phyloP scores from a whole-genome alignment of 1,284 basidiomycete species.

The Trichosporon coremiiforme region DNA sequence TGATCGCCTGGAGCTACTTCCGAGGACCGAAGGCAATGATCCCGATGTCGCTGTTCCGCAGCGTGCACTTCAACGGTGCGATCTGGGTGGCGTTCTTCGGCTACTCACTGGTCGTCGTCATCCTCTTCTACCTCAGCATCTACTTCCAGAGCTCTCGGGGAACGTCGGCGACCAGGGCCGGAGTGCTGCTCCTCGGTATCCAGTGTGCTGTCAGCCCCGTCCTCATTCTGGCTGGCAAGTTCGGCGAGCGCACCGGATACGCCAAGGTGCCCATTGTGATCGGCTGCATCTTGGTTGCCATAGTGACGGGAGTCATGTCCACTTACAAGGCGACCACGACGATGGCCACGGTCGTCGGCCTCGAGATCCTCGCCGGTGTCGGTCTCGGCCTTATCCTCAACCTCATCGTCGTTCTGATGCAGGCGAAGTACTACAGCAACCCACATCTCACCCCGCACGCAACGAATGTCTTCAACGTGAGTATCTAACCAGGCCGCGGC shows the following conservation, averaged over 20 bases:
- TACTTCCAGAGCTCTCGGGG: constrained; percentile 38
- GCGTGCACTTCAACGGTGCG: constrained; percentile 35
- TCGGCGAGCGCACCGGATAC: constrained; percentile 37
- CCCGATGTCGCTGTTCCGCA: constrained; percentile 33
- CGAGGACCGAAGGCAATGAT: constrained; percentile 37
- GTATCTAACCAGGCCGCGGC: not conserved
- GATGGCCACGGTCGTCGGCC: constrained; percentile 33
- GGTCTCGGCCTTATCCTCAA: constrained; percentile 36
- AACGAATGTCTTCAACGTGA: constrained; percentile 37
- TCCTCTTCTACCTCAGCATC: constrained; percentile 38
- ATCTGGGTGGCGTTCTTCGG: constrained; percentile 35
- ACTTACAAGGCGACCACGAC: constrained; percentile 27
- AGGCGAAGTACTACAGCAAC: constrained; percentile 32
- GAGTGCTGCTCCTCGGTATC: constrained; percentile 36
- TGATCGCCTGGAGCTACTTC: constrained; percentile 34
- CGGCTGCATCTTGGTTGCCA: constrained; percentile 30
- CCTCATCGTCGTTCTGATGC: constrained; percentile 37
- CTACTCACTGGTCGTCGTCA: constrained; percentile 34
- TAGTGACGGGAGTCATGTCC: constrained; percentile 34
- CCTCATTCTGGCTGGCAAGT: constrained; percentile 33
- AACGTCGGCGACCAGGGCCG: constrained; percentile 35
- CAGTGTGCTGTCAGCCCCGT: constrained; percentile 33
- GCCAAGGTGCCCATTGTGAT: constrained; percentile 36
- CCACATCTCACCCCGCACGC: constrained; percentile 35
- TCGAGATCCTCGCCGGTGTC: constrained; percentile 35